phyloP scores from a whole-genome alignment of 345 rosid species.

The Boechera divaricarpa region DNA sequence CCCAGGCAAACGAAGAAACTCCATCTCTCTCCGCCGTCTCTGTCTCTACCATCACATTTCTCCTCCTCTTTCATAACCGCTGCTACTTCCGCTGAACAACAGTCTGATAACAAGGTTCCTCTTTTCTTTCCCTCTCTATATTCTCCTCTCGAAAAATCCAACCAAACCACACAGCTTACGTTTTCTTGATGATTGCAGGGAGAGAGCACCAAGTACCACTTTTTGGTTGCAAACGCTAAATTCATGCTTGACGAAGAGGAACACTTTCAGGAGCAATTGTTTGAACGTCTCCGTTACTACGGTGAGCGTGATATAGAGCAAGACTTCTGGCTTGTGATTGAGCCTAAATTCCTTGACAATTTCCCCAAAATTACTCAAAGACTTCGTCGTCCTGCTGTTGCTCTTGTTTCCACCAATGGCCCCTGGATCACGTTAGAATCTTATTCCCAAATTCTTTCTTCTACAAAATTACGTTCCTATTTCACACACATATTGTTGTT shows the following conservation, averaged over 20 bases:
- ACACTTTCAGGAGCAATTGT: conserved; percentile 86
- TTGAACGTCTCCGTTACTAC: conserved; percentile 72
- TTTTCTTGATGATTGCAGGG: conserved; percentile 24
- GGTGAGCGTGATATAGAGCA: conserved; percentile 69
- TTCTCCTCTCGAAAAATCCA: neutral
- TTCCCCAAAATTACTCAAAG: conserved; percentile 82
- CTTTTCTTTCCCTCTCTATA: neutral
- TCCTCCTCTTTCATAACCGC: conserved; percentile 28
- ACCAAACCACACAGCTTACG: neutral
- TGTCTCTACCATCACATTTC: conserved; percentile 21
- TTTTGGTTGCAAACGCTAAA: conserved; percentile 87
- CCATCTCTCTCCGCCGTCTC: conserved; percentile 26
- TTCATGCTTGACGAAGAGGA: conserved; percentile 99
- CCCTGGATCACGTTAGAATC: conserved; percentile 89
- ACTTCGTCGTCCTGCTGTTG: conserved; percentile 92
- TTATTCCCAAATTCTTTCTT: neutral
- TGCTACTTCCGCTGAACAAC: conserved; percentile 27
- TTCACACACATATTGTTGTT: neutral
- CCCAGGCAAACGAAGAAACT: conserved; percentile 37
- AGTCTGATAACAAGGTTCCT: conserved; percentile 31
- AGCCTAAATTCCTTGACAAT: conserved; percentile 86
- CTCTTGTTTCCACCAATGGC: conserved; percentile 89
- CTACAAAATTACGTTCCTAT: neutral
- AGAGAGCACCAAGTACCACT: conserved; percentile 65
- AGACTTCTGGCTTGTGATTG: conserved; percentile 96